Evolutionary conservation across 1,284 basidiomycete species (phyloP), one percentile per base, ranked within the genome.

Genomic region (Lignosus rhinocerotis): DNA sequence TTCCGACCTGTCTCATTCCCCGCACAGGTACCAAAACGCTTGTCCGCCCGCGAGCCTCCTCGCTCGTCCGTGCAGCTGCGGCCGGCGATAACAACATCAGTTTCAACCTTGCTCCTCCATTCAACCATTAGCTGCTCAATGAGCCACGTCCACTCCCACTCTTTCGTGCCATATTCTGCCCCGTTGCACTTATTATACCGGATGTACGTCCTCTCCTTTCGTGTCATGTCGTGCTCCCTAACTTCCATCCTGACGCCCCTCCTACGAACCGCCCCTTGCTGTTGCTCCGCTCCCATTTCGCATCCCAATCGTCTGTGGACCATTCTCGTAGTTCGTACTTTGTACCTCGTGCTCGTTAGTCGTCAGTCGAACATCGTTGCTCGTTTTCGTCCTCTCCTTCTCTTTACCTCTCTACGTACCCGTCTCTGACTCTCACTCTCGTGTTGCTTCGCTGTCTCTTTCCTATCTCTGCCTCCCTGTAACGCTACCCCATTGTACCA

Each of bases 401-500:
- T 36, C 53, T 21, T 32, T 38, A 10, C 21, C 33, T 25, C 33
- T 46, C 51, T 25, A 12, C 55, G 30, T n/a, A 31, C n/a, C n/a
- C 33, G 33, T 36, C 25, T 39, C 32, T 56, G 16, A 11, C 19
- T 33, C 33, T 41, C 38, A 25, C 25, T 25, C 25, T 25, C 25
- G 25, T 25, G 25, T 25, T 25, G 25, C 25, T n/a, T 41, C 10
- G 21, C 12, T 41, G 11, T 33, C 33, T 51, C 31, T 16, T 21
- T 46, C 56, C 41, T 42, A 32, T 41, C 45, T 53, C 49, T 16
- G 31, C 32, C 42, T 57, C 57, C 59, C 53, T 67, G 56, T 65
- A 59, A 41, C 53, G 50, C 63, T 62, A 58, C 32, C 57, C 44
- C 61, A 65, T 50, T 67, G 65, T 67, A 67, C 52, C 61, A 61